phyloP scores from a whole-genome alignment of 2,329 filamentous ascomycete species.

The Trichoderma pleuroti region DNA sequence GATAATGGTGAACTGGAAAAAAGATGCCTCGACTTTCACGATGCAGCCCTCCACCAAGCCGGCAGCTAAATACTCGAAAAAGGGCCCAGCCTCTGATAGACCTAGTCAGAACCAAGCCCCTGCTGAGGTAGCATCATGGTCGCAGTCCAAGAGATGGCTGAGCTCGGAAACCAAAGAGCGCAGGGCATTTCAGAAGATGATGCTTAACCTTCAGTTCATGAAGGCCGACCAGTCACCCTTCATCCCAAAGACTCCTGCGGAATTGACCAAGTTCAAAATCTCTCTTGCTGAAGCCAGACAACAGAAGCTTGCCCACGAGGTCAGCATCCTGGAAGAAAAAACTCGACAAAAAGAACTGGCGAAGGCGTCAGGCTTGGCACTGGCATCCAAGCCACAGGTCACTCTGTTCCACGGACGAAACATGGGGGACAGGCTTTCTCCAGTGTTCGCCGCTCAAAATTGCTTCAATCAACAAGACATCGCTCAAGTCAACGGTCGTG shows the following conservation, averaged over 20 bases:
- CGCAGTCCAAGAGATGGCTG: constrained; percentile 40
- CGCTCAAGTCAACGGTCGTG: constrained; percentile 20
- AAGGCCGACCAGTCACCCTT: constrained; percentile 37
- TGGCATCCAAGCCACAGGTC: constrained; percentile 11
- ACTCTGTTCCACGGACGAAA: constrained; percentile 29
- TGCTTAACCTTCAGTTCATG: constrained; percentile 35
- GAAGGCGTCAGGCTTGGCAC: not conserved
- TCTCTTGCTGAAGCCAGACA: constrained; percentile 29
- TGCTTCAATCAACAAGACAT: constrained; percentile 32
- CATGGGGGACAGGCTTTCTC: constrained; percentile 30
- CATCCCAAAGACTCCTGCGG: constrained; percentile 34
- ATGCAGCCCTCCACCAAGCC: not conserved
- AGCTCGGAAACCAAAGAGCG: constrained; percentile 34
- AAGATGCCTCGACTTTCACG: not conserved
- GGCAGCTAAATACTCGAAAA: not conserved
- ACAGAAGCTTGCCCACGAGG: constrained; percentile 26
- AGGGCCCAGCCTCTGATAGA: not conserved
- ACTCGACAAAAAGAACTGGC: constrained; percentile 20
- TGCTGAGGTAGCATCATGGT: constrained; percentile 32
- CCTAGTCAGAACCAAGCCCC: not conserved
- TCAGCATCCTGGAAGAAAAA: constrained; percentile 26
- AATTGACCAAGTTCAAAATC: constrained; percentile 34
- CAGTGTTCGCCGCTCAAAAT: constrained; percentile 32
- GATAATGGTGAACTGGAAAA: not conserved
- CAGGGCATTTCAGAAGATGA: constrained; percentile 35